These are phyloP conservation scores for Brassica balearica DNA, from an alignment of 441 rosid genomes.

Conservation along the genomic window DNA sequence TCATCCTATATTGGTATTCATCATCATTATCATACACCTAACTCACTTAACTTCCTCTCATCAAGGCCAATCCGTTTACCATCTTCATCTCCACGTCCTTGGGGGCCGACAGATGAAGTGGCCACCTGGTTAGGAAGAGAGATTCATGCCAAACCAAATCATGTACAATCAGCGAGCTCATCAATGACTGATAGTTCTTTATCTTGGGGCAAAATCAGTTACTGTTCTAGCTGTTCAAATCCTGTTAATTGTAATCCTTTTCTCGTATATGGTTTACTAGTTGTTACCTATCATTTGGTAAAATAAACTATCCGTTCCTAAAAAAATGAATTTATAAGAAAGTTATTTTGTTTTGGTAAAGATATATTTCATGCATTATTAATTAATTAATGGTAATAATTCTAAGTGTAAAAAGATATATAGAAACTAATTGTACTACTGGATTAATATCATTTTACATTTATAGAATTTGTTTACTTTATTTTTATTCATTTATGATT, in stretches of 20 bases:
- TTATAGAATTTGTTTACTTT: neutral
- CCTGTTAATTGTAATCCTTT: neutral
- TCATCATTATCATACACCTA: neutral
- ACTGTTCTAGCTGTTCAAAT: slow-evolving; percentile 7
- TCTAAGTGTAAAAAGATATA: neutral
- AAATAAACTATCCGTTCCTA: neutral
- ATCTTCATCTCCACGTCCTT: slow-evolving; percentile 88
- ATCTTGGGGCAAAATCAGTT: no score
- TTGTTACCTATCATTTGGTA: neutral
- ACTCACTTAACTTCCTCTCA: slow-evolving; percentile 17
- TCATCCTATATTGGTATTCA: slow-evolving; percentile 4
- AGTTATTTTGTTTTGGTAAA: neutral
- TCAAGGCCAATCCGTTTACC: slow-evolving; percentile 93
- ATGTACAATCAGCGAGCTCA: neutral
- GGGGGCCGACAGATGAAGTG: slow-evolving; percentile 92
- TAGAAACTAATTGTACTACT: neutral
- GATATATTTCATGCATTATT: neutral
- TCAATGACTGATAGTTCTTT: neutral
- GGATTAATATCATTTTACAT: neutral
- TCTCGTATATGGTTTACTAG: neutral
- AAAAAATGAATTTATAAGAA: neutral
- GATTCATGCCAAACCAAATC: slow-evolving; percentile 1
- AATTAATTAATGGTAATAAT: neutral
- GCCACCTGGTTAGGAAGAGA: slow-evolving; percentile 75
- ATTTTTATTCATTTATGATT: neutral